These are phyloP conservation scores for Tephrocybe sp. DNA, from an alignment of 768 basidiomycete genomes.

Conservation along the genomic window DNA sequence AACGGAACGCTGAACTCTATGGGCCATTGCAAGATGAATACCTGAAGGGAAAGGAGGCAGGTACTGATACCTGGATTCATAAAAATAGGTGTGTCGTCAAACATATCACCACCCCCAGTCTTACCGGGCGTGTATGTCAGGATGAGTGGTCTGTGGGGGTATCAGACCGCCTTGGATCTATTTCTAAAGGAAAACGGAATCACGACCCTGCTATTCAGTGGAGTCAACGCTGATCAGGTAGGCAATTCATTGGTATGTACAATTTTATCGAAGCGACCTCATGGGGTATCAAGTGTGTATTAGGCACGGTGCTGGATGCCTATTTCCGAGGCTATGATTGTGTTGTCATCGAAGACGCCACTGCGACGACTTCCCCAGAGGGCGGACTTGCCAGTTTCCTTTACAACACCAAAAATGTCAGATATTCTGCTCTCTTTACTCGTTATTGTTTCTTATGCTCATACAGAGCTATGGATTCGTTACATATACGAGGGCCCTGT, in stretches of 20 bases:
- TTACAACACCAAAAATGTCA: conserved; percentile 54
- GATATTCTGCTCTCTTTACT: conserved; percentile 18
- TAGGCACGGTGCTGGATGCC: conserved; percentile 60
- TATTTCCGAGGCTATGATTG: conserved; percentile 67
- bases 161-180: conserved; percentile 58
- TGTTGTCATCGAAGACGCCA: conserved; percentile 53
- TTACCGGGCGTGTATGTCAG: conserved; percentile 25
- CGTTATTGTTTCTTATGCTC: background rate
- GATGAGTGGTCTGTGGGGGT: conserved; percentile 67
- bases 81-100: conserved; percentile 51
- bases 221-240: conserved; percentile 70
- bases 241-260: background rate
- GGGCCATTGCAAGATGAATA: conserved; percentile 59
- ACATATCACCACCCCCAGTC: background rate
- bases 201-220: conserved; percentile 58
- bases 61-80: conserved; percentile 70
- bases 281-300: conserved; percentile 46
- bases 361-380: conserved; percentile 60
- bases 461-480: conserved; percentile 51
- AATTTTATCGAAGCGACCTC: background rate
- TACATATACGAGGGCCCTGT: conserved; percentile 31
- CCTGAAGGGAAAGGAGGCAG: conserved; percentile 44
- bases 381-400: conserved; percentile 56
- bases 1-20: conserved; percentile 58
- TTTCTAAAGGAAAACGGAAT: conserved; percentile 64